Evolutionary conservation across 2,329 filamentous ascomycete genomes (phyloP).

Genomic region (Colletotrichum nymphaeae): DNA sequence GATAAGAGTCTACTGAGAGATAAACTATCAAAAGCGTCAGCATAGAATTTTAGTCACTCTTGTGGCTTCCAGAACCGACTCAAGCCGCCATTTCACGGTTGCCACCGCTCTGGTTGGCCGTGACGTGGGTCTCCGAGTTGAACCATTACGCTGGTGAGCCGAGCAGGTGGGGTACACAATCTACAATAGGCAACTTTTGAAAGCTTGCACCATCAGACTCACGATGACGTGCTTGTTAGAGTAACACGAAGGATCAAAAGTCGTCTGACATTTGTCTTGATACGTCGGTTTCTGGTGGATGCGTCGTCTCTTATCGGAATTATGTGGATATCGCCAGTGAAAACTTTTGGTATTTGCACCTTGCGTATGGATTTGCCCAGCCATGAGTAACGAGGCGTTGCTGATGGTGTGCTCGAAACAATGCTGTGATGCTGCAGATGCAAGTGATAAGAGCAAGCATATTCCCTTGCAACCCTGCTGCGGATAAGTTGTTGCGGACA

Average conservation of each 20-base stretch:
- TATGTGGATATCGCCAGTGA: slow-evolving; percentile 1
- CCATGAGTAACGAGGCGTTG: not conserved
- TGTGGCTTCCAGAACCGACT: not conserved
- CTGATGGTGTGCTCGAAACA: slow-evolving; percentile 5
- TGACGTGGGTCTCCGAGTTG: not conserved
- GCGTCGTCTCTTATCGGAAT: slow-evolving; percentile 7
- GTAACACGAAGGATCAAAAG: not conserved
- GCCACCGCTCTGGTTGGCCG: not conserved
- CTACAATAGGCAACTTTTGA: not conserved
- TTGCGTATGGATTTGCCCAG: not conserved
- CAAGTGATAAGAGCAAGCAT: not conserved
- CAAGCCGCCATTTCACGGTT: not conserved
- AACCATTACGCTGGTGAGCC: not conserved
- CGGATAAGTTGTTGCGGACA: too few relatives aligned
- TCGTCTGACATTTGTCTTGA: not conserved
- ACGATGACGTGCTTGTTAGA: slow-evolving; percentile 21
- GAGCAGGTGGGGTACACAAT: not conserved
- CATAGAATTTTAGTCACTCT: not conserved
- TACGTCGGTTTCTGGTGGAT: slow-evolving; percentile 10
- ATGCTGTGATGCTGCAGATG: not conserved
- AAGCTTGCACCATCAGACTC: slow-evolving; percentile 10
- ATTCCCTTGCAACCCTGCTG: not conserved
- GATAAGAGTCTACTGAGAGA: too few relatives aligned
- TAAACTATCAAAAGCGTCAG: too few relatives aligned
- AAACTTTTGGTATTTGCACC: not conserved